Evolutionary conservation across 164 flowering plant species (phyloP), one percentile per base, ranked within the genome.

Genomic region (Pachysandra terminalis): DNA sequence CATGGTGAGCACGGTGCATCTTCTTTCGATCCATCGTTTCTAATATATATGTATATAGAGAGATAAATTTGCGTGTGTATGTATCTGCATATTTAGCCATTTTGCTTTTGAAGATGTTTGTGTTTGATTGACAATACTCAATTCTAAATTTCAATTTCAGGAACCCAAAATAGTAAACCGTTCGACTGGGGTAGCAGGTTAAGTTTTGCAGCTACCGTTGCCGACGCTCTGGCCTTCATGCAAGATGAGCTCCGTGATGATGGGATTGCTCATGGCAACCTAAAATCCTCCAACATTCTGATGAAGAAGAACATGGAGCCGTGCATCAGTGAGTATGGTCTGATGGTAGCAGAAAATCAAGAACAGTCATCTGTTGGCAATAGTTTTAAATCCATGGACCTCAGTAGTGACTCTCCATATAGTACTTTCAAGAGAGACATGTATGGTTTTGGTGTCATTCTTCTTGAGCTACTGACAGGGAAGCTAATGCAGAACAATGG

Each of bases 251-350:
- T 86, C 52, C 27, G 28, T 9, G 75, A 65, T 25, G 80, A 79
- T 26, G 80, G 78, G n/a, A 85, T 85, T 37, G 73, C 81, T 37
- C 96, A 87, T 71, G 89, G 92, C 0, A 89, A 90, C 77, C 61
- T 87, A 21, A 90, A 90, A 78, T 86, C 90, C 63, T 72, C 87
- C 51, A 90, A 90, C 82, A 86, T 90, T 51, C 52, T 89, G 67
- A 69, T 90, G 14, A 71, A 74, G 75, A 68, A 74, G 9, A 63
- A 74, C 61, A 80, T 85, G 87, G 82, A 83, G 32, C 81, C 88
- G 13, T 74, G 84, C 48, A 66, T 90, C 9, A 85, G 87, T 22
- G 90, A 90, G 67, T 90, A 87, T 63, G 88, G 90, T 6, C 76
- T 86, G 56, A 81, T 79, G 83, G 71, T 63, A 52, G 65, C 61